Evolutionary conservation across 441 rosid genomes (phyloP), one percentile per base, ranked within the genome.

Genomic region (Viola pubescens): DNA sequence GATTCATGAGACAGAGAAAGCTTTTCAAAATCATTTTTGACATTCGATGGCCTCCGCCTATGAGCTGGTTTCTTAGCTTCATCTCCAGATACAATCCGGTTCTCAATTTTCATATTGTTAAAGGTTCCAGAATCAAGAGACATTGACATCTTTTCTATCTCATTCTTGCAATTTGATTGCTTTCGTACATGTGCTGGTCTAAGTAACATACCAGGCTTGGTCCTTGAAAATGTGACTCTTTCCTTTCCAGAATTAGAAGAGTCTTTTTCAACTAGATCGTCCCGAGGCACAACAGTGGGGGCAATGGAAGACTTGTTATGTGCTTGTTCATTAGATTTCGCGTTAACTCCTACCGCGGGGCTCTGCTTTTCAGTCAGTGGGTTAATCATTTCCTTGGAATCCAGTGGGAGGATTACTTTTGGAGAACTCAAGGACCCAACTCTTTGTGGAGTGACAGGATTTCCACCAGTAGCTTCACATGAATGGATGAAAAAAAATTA

Each of bases 201-300:
- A 34, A 85, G 87, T 79, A 86, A 70, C 97, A 86, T 82, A 34
- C 96, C 97, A 3, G 95, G 89, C 71, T 78, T 85, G 16, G 97
- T 90, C 82, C 67, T 84, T 65, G 94, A 80, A 76, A 80, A 88
- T 59, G 82, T 63, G 73, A 89, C 69, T 52, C 82, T 72, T 67
- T 83, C 84, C 66, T 61, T 81, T 67, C 59, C 72, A 68, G 94
- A 69, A 58, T 69, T 62, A 16, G 79, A 66, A 54, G 75, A 62
- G 40, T 79, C 85, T 67, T 80, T 86, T 54, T 75, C 84, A 50
- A 60, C 65, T 7, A 77, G 74, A 73, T 70, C 76, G 59, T 81
- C 88, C 47, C 12, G 66, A 11, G 79, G 71, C 57, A 68, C 80
- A 69, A 63, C 52, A 51, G 63, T 66, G n/a, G 86, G 83, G 37